Evolutionary conservation across 108 stramenopile genomes (phyloP), one percentile per base, ranked within the genome.

Genomic region (Conticribra weissflogii): DNA sequence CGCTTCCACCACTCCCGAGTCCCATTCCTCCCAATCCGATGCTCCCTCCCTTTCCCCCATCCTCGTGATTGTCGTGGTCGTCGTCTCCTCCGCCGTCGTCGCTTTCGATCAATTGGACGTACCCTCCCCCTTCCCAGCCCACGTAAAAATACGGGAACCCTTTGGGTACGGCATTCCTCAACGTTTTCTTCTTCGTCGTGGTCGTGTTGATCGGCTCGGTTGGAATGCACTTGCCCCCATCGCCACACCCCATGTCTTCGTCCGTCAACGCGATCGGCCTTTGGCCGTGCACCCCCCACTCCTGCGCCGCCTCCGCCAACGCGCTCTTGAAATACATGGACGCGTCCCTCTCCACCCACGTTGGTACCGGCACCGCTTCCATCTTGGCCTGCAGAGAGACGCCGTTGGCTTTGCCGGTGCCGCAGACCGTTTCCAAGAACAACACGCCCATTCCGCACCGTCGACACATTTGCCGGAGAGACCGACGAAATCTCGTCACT

Each of bases 231-330:
- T n/a, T n/a, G 5, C 36, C 12, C 12, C 36, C 36, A 41, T 41
- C 36, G 12, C 36, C 36, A 41, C 36, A n/a, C n/a, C n/a, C 36
- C 5, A 9, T 12, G 36, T 41, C 36, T 9, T 5, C 12, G n/a
- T 73, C 78, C 16, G 55, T 55, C 62, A 91, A 63, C 3, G 83
- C 44, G 29, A 77, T 69, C 23, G 68, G 62, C 34, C 58, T 68
- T 57, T 90, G 86, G 55, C 57, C 85, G 57, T 91, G 88, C 7
- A 87, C 89, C n/a, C 88, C 93, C 81, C 84, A 88, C 63, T 94
- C 93, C 59, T 88, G 85, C 0, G 86, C 78, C 66, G 85, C 82
- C 70, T 94, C 93, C 2, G 59, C 57, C 72, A 94, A 52, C 5
- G 86, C 81, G 16, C 78, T 76, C 61, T 83, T 79, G 67, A 94